Percentiles rank a stretch among this genome's conserved stretches.
Conservation (phyloP, 192 early-diverging fungal species). For the Backusella parvicylindrica region DNA sequence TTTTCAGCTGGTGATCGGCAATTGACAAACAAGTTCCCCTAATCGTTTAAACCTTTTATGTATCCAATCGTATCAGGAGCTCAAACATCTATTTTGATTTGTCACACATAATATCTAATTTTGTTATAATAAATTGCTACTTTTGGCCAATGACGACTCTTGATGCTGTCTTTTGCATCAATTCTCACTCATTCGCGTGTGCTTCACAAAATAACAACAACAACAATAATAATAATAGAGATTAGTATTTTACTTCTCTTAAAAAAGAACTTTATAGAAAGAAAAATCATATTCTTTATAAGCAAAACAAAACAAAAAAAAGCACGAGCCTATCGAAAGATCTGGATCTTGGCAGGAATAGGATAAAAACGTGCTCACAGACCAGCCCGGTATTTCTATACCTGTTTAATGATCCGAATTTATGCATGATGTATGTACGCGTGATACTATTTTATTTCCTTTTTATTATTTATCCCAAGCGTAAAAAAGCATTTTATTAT, state of each 20-base stretch:
- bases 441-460: constrained; percentile 4
- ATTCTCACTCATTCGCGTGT: constrained; percentile 2
- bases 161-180: constrained; percentile 5
- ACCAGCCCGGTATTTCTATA: neutral
- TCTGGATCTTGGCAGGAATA: neutral
- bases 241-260: neutral
- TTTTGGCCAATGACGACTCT: neutral
- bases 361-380: neutral
- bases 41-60: neutral
- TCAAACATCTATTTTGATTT: neutral
- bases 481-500: neutral
- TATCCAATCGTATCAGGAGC: neutral
- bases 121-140: neutral
- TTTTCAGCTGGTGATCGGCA: neutral
- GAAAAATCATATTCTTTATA: neutral
- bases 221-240: neutral
- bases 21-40: constrained; percentile 5
- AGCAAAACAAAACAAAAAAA: neutral
- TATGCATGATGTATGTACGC: neutral
- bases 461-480: neutral
- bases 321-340: neutral
- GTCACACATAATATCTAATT: neutral
- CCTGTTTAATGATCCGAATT: constrained; percentile 3
- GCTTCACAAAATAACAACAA: neutral
- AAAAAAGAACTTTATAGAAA: neutral